Evolutionary conservation across 2,329 filamentous ascomycete genomes (phyloP).

Genomic region (Aciculosporium take): DNA sequence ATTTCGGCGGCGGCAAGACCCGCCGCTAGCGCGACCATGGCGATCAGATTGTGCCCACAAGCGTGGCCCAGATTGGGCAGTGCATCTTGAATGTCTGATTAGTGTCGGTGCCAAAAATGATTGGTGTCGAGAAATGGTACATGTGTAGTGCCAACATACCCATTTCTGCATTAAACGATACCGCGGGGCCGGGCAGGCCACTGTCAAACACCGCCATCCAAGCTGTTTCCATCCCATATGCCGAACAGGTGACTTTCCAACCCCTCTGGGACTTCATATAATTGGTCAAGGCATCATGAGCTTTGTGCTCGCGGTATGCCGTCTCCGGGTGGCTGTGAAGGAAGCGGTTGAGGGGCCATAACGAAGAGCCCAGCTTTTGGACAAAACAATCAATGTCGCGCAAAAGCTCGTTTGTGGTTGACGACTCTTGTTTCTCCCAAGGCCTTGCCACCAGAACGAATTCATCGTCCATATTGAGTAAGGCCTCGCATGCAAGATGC

Average conservation of each 20-base stretch:
- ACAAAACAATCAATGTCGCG: slow-evolving; percentile 24
- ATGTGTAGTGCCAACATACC: too few relatives aligned
- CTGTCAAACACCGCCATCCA: slow-evolving; percentile 27
- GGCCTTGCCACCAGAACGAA: background rate
- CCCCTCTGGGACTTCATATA: slow-evolving; percentile 20
- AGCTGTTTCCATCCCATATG: slow-evolving; percentile 29
- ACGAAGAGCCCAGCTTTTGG: slow-evolving; percentile 5
- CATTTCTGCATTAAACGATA: slow-evolving; percentile 28
- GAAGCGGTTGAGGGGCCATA: slow-evolving; percentile 23
- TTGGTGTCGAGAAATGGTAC: too few relatives aligned
- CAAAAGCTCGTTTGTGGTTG: slow-evolving; percentile 12
- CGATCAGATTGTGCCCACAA: slow-evolving; percentile 38
- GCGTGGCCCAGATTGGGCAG: slow-evolving; percentile 32
- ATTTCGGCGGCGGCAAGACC: slow-evolving; percentile 31
- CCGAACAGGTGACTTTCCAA: slow-evolving; percentile 25
- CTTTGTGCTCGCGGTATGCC: slow-evolving; percentile 25
- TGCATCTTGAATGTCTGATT: slow-evolving; percentile 20
- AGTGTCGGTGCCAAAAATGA: background rate
- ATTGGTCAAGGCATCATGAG: slow-evolving; percentile 24
- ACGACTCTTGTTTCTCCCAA: background rate
- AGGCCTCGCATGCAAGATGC: background rate
- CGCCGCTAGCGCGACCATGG: slow-evolving; percentile 25
- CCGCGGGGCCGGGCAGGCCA: slow-evolving; percentile 19
- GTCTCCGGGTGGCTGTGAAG: slow-evolving; percentile 32
- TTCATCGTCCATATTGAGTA: background rate